Base-by-base conservation (phyloP, 768 basidiomycete genomes). In the Collybia sordida region DNA sequence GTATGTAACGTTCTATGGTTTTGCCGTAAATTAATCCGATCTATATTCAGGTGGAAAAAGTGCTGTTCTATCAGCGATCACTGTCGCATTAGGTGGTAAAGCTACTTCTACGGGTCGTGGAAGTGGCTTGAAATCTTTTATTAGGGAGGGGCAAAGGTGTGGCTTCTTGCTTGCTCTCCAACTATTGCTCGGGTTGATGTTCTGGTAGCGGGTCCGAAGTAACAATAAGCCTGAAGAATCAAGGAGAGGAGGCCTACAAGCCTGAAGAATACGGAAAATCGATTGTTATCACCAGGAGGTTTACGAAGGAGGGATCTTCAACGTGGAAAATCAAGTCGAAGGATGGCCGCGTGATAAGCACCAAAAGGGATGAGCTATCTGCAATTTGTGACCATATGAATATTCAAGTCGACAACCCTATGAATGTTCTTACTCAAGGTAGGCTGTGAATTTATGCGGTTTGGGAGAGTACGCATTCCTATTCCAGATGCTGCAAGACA, bases 321-420 rank as follows among this genome's bases (percentile, higher is more conserved):
- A 72, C 77, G 0, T 98, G 93, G 86, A 93, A 87, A 66, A 90
- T 98, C 63, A 86, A 80, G 72, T 78, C 70, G 56, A 82, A 77
- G 60, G 81, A 86, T 19, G 83, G 81, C 31, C 79, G 76, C 55
- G 62, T 83, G 8, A 68, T 97, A 50, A 86, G 85, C 27, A 85
- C 74, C 12, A 93, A 90, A 72, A 83, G 84, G 56, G 86, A 92
- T 8, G 94, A 98, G 61, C 68, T 99, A 9, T 79, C 88, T 15
- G 82, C 86, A 1, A 98, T 99, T 43, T 88, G 88, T 59, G 92
- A 96, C 63, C 88, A 93, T 56, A 96, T 97, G 88, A 93, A 93
- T 59, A 91, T 99, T 48, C 93, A 96, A 63, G 91, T 97, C 51
- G 93, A 97, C 64, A 95, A 95, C 61, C 96, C 95, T 1, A 85